Percentiles rank a stretch among this genome's conserved stretches.
These are phyloP conservation scores for Candida sithepensis DNA, from an alignment of 805 yeast species.

Conservation along the genomic window DNA sequence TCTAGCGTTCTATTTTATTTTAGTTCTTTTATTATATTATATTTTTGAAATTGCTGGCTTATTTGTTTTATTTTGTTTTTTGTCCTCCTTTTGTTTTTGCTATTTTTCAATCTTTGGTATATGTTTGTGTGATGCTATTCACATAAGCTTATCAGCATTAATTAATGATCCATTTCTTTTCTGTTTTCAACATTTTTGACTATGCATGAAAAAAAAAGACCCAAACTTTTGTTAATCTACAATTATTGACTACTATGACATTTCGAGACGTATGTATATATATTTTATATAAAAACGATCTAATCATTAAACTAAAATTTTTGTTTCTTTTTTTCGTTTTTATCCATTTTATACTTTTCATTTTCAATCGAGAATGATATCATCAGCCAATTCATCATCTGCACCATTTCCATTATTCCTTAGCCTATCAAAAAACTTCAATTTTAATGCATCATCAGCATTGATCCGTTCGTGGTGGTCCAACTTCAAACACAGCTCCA, in stretches of 20 bases:
- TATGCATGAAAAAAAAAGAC: background rate
- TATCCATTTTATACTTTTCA: too few relatives aligned
- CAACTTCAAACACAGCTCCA: constrained; percentile 54
- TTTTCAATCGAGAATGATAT: constrained; percentile 21
- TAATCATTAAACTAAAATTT: too few relatives aligned
- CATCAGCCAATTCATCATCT: constrained; percentile 19
- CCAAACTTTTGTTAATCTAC: background rate
- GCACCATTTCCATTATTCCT: constrained; percentile 1
- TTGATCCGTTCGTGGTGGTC: constrained; percentile 54
- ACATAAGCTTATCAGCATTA: background rate
- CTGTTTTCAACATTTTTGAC: background rate
- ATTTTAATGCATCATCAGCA: constrained; percentile 52
- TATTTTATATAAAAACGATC: too few relatives aligned
- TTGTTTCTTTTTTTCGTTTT: too few relatives aligned
- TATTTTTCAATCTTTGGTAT: background rate
- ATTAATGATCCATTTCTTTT: background rate
- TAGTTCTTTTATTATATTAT: background rate
- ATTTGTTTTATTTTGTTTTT: background rate
- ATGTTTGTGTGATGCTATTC: background rate
- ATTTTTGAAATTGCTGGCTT: background rate
- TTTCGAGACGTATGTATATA: background rate
- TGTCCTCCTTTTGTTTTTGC: background rate
- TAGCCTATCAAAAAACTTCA: constrained; percentile 55
- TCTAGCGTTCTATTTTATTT: too few relatives aligned
- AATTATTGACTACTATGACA: background rate